Evolutionary conservation across 345 rosid genomes (phyloP).

Genomic region (Gynandropsis gynandra): DNA sequence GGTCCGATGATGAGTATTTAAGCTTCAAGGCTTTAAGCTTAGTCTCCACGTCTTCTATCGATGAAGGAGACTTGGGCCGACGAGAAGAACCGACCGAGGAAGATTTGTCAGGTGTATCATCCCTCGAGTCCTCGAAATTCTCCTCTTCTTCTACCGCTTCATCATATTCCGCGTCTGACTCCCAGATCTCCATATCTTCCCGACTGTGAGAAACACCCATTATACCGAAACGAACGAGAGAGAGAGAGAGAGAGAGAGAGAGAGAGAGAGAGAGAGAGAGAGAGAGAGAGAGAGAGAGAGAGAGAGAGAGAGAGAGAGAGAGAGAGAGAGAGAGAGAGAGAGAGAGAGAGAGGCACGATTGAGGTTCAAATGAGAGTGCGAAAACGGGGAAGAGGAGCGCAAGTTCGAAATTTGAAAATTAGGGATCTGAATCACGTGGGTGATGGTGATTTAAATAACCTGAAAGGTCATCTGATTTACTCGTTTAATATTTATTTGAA

Average conservation of each 20-base stretch:
- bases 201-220: conserved; percentile 76
- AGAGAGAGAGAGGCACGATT: conserved; percentile 7
- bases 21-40: conserved; percentile 54
- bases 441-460: too few species aligned
- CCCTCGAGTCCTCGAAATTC: conserved; percentile 41
- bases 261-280: too few species aligned
- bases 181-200: conserved; percentile 54
- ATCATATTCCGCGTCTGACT: conserved; percentile 50
- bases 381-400: conserved; percentile 18
- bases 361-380: conserved; percentile 23
- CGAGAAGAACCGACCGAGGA: conserved; percentile 23
- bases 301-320: too few species aligned
- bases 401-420: conserved; percentile 50
- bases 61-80: conserved; percentile 40
- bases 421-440: conserved; percentile 25
- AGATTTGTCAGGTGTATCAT: conserved; percentile 41
- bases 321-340: too few species aligned
- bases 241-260: conserved; percentile 7
- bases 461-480: too few species aligned
- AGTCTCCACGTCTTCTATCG: conserved; percentile 59
- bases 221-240: not conserved
- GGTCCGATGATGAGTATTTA: conserved; percentile 42
- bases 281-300: too few species aligned
- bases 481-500: too few species aligned
- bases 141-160: conserved; percentile 38